These are phyloP conservation scores for Curvularia sp. DNA, from an alignment of 2,329 filamentous ascomycete genomes.

Conservation along the genomic window DNA sequence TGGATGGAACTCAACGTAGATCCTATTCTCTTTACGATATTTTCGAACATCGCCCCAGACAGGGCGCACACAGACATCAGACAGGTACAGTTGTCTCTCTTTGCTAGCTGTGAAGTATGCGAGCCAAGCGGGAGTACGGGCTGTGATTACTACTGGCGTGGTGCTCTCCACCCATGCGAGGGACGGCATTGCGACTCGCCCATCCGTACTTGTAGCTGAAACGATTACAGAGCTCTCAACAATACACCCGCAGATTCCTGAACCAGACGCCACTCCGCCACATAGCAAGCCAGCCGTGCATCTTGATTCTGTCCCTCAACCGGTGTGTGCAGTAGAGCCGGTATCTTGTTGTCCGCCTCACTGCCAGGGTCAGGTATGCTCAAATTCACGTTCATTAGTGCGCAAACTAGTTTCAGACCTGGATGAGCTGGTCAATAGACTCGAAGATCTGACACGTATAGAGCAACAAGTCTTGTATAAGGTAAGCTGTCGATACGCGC, in stretches of 20 bases:
- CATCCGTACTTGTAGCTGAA: conserved; percentile 30
- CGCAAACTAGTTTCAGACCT: conserved; percentile 36
- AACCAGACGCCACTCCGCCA: conserved; percentile 26
- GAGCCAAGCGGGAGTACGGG: conserved; percentile 19
- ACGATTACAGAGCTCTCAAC: conserved; percentile 32
- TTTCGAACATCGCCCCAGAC: conserved; percentile 25
- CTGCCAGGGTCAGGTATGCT: conserved; percentile 37
- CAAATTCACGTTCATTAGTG: conserved; percentile 32
- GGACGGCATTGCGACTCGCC: conserved; percentile 6
- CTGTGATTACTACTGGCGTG: conserved; percentile 18
- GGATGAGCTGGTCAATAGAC: conserved; percentile 26
- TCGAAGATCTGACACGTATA: conserved; percentile 31
- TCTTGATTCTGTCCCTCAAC: conserved; percentile 29
- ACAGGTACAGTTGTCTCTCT: conserved; percentile 29
- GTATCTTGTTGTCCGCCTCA: conserved; percentile 35
- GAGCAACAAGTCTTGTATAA: conserved; percentile 26
- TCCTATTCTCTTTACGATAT: conserved; percentile 36
- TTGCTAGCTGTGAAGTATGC: conserved; percentile 8
- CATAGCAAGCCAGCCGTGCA: conserved; percentile 27
- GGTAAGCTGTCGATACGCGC: conserved; percentile 26
- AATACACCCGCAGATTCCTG: conserved; percentile 23
- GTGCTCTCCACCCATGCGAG: conserved; percentile 14
- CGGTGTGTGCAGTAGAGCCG: conserved; percentile 28
- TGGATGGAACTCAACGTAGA: conserved; percentile 22
- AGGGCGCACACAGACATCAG: conserved; percentile 10